Conservation (phyloP, 768 basidiomycete species). For the Amanita pseudoporphyria region DNA sequence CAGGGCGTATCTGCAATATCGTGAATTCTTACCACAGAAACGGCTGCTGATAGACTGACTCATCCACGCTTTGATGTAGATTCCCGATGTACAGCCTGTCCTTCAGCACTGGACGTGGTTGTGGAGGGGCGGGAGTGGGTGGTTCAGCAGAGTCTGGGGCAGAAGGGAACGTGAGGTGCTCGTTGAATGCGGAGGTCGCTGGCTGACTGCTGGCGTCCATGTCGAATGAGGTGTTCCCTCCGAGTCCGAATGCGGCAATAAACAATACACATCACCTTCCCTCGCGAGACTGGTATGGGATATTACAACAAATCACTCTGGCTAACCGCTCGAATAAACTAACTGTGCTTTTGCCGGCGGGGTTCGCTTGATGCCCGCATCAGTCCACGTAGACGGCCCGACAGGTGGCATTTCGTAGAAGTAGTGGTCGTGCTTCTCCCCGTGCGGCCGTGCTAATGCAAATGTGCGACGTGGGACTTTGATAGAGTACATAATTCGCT, state of each 20-base stretch:
- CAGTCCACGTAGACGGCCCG: too few species aligned
- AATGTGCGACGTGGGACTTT: too few species aligned
- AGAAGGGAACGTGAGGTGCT: constrained; percentile 5
- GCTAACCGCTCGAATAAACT: too few species aligned
- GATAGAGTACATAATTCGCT: too few species aligned
- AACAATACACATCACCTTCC: too few species aligned
- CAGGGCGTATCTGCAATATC: constrained; percentile 57
- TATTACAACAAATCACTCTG: too few species aligned
- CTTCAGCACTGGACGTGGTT: constrained; percentile 33
- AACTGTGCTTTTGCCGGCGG: too few species aligned
- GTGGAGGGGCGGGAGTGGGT: background rate
- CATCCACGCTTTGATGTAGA: constrained; percentile 77
- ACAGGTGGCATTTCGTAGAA: too few species aligned
- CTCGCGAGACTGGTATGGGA: too few species aligned
- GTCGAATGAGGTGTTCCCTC: background rate
- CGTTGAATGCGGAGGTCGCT: background rate
- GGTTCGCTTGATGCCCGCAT: too few species aligned
- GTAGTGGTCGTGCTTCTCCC: too few species aligned
- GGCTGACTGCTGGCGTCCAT: background rate
- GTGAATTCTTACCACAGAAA: background rate
- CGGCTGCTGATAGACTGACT: constrained; percentile 36
- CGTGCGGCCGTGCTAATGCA: too few species aligned
- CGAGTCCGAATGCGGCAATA: background rate
- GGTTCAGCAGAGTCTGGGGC: background rate
- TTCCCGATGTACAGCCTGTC: constrained; percentile 90